Conservation (phyloP, 441 rosid genomes). For the Euphorbia celastroides region DNA sequence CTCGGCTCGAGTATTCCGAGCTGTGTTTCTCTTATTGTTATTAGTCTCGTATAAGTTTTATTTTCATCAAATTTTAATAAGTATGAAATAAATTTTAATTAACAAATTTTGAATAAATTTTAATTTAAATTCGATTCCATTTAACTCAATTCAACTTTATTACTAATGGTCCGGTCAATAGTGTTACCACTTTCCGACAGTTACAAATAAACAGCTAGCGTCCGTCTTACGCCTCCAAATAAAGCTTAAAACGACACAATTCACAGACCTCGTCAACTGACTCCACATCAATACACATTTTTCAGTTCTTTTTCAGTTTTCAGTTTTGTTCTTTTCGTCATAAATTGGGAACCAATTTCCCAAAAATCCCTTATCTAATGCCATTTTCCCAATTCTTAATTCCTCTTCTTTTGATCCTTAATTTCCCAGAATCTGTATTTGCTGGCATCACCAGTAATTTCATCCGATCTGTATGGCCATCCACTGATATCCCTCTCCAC, state of each 20-base stretch:
- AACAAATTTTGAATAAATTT: no score
- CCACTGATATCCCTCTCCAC: conserved; percentile 39
- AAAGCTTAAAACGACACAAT: not conserved
- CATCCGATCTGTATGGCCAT: conserved; percentile 37
- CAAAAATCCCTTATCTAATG: not conserved
- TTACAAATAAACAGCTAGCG: conserved; percentile 1
- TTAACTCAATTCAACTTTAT: no score
- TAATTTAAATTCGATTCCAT: no score
- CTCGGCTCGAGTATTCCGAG: no score
- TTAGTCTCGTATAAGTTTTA: no score
- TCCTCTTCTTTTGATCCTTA: not conserved
- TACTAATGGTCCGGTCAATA: no score
- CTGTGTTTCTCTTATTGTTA: no score
- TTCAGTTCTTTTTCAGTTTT: not conserved
- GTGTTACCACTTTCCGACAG: conserved; percentile 3
- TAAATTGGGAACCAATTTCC: not conserved
- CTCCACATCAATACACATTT: not conserved
- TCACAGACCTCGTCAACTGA: not conserved
- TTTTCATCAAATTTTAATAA: no score
- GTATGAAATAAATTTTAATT: no score
- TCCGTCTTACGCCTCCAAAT: conserved; percentile 7
- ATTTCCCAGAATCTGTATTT: conserved; percentile 13
- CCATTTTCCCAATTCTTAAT: conserved; percentile 13
- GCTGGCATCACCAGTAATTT: conserved; percentile 34
- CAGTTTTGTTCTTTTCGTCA: not conserved